Evolutionary conservation across 345 rosid genomes (phyloP).

Genomic region (Lepidium sativum): DNA sequence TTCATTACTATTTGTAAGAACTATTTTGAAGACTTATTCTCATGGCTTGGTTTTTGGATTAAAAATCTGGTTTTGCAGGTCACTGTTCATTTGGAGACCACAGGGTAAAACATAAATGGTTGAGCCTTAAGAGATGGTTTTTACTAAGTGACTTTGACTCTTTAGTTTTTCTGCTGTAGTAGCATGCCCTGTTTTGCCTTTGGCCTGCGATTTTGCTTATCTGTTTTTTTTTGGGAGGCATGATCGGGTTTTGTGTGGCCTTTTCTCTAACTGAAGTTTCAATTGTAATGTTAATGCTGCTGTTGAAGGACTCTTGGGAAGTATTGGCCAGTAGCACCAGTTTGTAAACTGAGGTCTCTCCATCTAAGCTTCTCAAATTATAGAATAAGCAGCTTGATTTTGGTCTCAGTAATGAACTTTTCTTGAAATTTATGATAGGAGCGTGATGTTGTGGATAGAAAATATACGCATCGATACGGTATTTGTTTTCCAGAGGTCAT

Average conservation of each 20-base stretch:
- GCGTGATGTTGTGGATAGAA: slow-evolving; percentile 24
- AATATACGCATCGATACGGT: slow-evolving; percentile 12
- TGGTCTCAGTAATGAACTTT: not conserved
- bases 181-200: slow-evolving; percentile 9
- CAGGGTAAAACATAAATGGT: slow-evolving; percentile 39
- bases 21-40: not conserved
- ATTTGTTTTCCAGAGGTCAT: not conserved
- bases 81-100: slow-evolving; percentile 89
- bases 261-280: not conserved
- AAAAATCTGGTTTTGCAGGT: slow-evolving; percentile 32
- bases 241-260: slow-evolving; percentile 3
- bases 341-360: slow-evolving; percentile 13
- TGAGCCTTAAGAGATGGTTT: slow-evolving; percentile 13
- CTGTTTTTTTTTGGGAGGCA: not conserved
- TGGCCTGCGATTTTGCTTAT: not conserved
- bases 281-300: slow-evolving; percentile 86
- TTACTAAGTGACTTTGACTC: not conserved
- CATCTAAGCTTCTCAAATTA: slow-evolving; percentile 5
- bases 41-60: not conserved
- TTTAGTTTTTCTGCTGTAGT: not conserved
- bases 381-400: slow-evolving; percentile 16
- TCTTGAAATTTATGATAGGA: slow-evolving; percentile 10
- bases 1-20: not conserved
- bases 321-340: slow-evolving; percentile 43
- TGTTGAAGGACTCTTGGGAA: slow-evolving; percentile 84